A percentile compares a stretch with the other conserved stretches of the same genome.
These are phyloP conservation scores for Chalciporus piperatus DNA, from an alignment of 768 basidiomycete genomes.

Conservation along the genomic window DNA sequence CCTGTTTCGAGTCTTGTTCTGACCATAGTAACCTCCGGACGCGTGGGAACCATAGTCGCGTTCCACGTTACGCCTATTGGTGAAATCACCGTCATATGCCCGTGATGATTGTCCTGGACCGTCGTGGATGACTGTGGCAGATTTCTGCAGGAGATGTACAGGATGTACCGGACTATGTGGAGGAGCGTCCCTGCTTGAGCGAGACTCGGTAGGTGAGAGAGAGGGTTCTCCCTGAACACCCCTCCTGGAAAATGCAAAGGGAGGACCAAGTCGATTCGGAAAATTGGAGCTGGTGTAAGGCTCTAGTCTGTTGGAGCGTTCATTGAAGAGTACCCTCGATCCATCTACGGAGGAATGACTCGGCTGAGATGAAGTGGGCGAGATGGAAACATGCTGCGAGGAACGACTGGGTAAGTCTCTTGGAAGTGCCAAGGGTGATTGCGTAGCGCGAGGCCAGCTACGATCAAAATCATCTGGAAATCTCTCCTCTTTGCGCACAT, in stretches of 20 bases:
- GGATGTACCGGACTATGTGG: conserved; percentile 38
- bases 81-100: conserved; percentile 16
- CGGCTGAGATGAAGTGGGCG: conserved; percentile 37
- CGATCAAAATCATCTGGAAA: conserved; percentile 95
- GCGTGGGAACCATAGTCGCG: conserved; percentile 13
- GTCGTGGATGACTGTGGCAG: conserved; percentile 24
- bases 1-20: conserved; percentile 17
- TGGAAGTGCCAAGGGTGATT: conserved; percentile 42
- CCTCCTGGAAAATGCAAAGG: conserved; percentile 38
- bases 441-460: conserved; percentile 83
- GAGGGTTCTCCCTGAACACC: conserved; percentile 42
- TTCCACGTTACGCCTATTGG: conserved; percentile 16
- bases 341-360: conserved; percentile 52
- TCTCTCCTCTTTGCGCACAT: conserved; percentile 79
- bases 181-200: conserved; percentile 45
- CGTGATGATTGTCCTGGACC: conserved; percentile 16
- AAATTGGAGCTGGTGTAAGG: conserved; percentile 63
- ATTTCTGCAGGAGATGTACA: conserved; percentile 64
- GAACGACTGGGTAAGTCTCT: conserved; percentile 39
- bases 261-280: conserved; percentile 38
- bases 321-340: conserved; percentile 89
- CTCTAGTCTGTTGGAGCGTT: conserved; percentile 86
- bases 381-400: conserved; percentile 31
- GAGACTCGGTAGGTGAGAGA: conserved; percentile 40
- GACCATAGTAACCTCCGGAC: conserved; percentile 15